A percentile compares a stretch with the other conserved stretches of the same genome.
Conservation (phyloP, 2,329 filamentous ascomycete genomes). For the Aureobasidium sp. region DNA sequence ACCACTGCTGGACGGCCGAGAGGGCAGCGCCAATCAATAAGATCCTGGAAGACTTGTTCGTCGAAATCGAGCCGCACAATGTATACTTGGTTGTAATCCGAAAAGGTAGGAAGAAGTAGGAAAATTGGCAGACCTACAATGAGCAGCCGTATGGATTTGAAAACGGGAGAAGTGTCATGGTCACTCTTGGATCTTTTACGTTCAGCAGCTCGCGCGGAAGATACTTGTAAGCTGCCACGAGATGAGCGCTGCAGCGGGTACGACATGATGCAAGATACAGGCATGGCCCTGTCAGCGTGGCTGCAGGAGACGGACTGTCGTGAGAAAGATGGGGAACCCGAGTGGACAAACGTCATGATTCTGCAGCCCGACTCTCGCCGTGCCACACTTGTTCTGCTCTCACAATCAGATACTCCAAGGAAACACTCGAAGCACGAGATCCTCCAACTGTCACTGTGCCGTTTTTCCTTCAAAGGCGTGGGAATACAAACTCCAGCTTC, state of each 20-base stretch:
- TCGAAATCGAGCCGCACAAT: background rate
- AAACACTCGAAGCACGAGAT: background rate
- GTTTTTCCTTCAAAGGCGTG: no score
- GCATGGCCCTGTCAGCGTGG: slow-evolving; percentile 1
- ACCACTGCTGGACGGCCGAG: background rate
- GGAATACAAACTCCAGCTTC: background rate
- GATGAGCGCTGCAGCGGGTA: background rate
- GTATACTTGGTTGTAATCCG: no score
- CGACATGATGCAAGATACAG: slow-evolving; percentile 7
- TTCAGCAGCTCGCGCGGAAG: background rate
- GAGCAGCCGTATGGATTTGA: background rate
- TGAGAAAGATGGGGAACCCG: background rate
- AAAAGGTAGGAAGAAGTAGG: background rate
- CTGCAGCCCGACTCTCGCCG: background rate
- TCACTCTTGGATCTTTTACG: background rate
- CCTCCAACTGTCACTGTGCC: no score
- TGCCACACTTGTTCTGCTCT: background rate
- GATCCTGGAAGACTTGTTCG: background rate
- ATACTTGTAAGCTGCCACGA: background rate
- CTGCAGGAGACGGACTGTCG: background rate
- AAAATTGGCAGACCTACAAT: background rate
- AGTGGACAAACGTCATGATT: slow-evolving; percentile 7
- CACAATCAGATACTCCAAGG: background rate
- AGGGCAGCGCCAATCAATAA: background rate
- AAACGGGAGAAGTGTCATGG: background rate